Evolutionary conservation across 2,329 filamentous ascomycete genomes (phyloP).

Genomic region (Phoma sp.): DNA sequence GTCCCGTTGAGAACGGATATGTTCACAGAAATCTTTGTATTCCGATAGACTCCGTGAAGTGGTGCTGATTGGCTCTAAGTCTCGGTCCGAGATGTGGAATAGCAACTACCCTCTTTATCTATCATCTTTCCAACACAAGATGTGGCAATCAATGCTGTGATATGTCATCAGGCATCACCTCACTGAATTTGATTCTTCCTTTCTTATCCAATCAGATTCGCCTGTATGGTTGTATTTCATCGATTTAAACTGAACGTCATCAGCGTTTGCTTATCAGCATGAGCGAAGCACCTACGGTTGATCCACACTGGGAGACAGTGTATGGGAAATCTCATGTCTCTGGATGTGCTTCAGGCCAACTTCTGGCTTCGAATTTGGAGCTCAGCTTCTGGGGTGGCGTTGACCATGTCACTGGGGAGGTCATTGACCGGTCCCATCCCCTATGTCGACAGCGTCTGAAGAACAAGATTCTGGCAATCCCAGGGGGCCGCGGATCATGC

Average conservation of each 20-base stretch:
- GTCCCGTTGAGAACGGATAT: too few species aligned
- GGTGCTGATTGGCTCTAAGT: background rate
- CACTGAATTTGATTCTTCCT: too few species aligned
- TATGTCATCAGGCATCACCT: too few species aligned
- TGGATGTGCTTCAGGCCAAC: slow-evolving; percentile 3
- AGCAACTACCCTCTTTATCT: background rate
- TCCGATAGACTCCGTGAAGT: too few species aligned
- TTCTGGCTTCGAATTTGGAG: slow-evolving; percentile 13
- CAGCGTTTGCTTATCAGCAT: background rate
- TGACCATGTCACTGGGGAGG: slow-evolving; percentile 48
- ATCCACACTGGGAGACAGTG: background rate
- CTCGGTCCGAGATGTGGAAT: background rate
- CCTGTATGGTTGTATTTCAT: too few species aligned
- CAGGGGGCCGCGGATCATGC: slow-evolving; percentile 57
- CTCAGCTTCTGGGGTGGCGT: slow-evolving; percentile 60
- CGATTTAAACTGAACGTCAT: too few species aligned
- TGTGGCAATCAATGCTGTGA: too few species aligned
- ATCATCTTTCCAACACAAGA: background rate
- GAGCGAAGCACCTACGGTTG: background rate
- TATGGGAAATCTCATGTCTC: slow-evolving; percentile 9
- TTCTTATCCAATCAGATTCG: too few species aligned
- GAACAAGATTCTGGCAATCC: slow-evolving; percentile 52
- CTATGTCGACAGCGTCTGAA: slow-evolving; percentile 46
- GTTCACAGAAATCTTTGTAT: too few species aligned
- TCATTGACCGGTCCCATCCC: slow-evolving; percentile 56